Evolutionary conservation across 2,329 filamentous ascomycete species (phyloP), one percentile per base, ranked within the genome.

Genomic region (Fusarium circinatum): DNA sequence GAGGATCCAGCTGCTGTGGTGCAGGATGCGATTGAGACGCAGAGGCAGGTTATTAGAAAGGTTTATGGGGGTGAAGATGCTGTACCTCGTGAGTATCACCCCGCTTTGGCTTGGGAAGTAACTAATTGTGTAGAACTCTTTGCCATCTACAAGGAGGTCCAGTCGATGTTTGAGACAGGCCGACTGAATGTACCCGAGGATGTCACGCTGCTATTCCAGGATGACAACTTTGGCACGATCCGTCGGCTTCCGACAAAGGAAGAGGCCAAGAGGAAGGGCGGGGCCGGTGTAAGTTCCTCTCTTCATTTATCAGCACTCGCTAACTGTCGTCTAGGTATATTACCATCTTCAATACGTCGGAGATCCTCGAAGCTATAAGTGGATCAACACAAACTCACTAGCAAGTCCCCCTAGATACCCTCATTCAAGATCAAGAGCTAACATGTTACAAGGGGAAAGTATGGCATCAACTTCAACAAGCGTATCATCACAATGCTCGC

Each of bases 91-190:
- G 82, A n/a, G n/a, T n/a, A n/a, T n/a, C n/a, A n/a, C n/a, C n/a
- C n/a, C n/a, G n/a, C n/a, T n/a, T n/a, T n/a, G n/a, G n/a, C n/a
- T n/a, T n/a, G n/a, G n/a, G n/a, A n/a, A n/a, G n/a, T n/a, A n/a
- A n/a, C n/a, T n/a, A n/a, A n/a, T n/a, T n/a, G n/a, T n/a, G n/a
- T n/a, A n/a, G n/a, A n/a, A 77, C 85, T 91, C 62, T 88, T 90
- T 84, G 90, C 89, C 17, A 78, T 92, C 38, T 93, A 92, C 76
- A 92, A 92, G 65, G 90, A 92, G 67, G 89, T 92, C 0, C 88
- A 89, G 73, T 86, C 86, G 17, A 90, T 91, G 70, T 91, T 89
- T 42, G 88, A 92, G 55, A 84, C 85, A 2, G 89, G 90, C 1
- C 39, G 71, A 2, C 84, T 92, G 70, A 79, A 84, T 3, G 86